phyloP scores from a whole-genome alignment of 805 yeast species.

The Cyberlindnera euphorbiiphila region DNA sequence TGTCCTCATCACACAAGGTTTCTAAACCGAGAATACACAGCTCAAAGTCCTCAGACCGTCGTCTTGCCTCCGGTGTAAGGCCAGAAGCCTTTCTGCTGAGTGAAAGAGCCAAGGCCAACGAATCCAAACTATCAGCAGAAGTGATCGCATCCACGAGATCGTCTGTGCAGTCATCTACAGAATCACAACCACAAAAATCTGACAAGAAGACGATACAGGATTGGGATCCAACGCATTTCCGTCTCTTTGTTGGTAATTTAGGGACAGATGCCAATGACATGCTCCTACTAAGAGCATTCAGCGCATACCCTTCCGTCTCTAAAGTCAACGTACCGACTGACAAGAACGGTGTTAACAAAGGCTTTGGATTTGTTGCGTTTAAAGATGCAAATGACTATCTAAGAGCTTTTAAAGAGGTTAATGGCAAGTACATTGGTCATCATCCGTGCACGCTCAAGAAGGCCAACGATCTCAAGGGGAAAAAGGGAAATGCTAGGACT shows the following conservation, averaged over 20 bases:
- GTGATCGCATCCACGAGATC: slow-evolving; percentile 13
- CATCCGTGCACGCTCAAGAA: slow-evolving; percentile 68
- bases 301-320: slow-evolving; percentile 46
- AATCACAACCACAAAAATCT: background rate
- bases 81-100: slow-evolving; percentile 42
- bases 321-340: slow-evolving; percentile 61
- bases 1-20: slow-evolving; percentile 12
- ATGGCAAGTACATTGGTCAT: slow-evolving; percentile 71
- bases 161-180: slow-evolving; percentile 5
- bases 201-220: slow-evolving; percentile 31
- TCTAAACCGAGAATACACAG: slow-evolving; percentile 18
- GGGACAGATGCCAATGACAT: slow-evolving; percentile 64
- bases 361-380: slow-evolving; percentile 75
- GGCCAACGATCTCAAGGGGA: slow-evolving; percentile 38
- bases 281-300: slow-evolving; percentile 50
- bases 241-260: slow-evolving; percentile 72
- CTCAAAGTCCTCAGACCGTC: slow-evolving; percentile 46
- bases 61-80: slow-evolving; percentile 46
- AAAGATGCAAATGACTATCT: slow-evolving; percentile 61
- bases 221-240: slow-evolving; percentile 70
- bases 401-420: slow-evolving; percentile 68
- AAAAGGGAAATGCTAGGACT: slow-evolving; percentile 28
- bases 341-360: slow-evolving; percentile 41
- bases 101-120: slow-evolving; percentile 23
- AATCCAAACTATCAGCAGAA: slow-evolving; percentile 10